Conservation (phyloP, 495 filamentous ascomycete genomes). For the Daldinia grandis region DNA sequence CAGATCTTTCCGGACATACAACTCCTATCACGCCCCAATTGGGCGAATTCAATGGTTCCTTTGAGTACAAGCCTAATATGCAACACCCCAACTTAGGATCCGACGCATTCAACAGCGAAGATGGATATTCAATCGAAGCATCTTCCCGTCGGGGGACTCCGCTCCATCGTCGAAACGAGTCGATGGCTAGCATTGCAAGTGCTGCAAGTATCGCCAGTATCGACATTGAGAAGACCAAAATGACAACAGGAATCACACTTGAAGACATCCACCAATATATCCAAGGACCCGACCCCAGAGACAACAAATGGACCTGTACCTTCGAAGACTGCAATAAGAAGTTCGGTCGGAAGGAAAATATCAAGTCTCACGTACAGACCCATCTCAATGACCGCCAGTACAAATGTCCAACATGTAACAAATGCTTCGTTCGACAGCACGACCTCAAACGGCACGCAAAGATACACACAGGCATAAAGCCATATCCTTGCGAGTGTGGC, state of each 20-base stretch:
- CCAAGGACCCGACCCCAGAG: slow-evolving; percentile 73
- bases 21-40: slow-evolving; percentile 51
- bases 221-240: slow-evolving; percentile 65
- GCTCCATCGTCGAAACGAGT: slow-evolving; percentile 58
- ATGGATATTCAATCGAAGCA: slow-evolving; percentile 20
- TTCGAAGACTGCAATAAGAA: slow-evolving; percentile 81
- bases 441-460: slow-evolving; percentile 97
- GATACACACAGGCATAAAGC: slow-evolving; percentile 93
- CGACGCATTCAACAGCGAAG: slow-evolving; percentile 23
- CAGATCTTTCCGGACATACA: slow-evolving; percentile 49
- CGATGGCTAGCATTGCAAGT: slow-evolving; percentile 57
- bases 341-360: slow-evolving; percentile 95
- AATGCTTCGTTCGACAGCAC: slow-evolving; percentile 95
- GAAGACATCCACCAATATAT: slow-evolving; percentile 91
- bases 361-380: slow-evolving; percentile 96
- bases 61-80: slow-evolving; percentile 51
- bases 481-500: slow-evolving; percentile 89
- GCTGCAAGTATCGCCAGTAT: slow-evolving; percentile 64
- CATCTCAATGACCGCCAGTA: slow-evolving; percentile 96
- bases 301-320: slow-evolving; percentile 86
- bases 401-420: slow-evolving; percentile 85
- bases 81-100: slow-evolving; percentile 26
- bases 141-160: slow-evolving; percentile 47
- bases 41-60: slow-evolving; percentile 40
- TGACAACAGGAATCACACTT: slow-evolving; percentile 77